Evolutionary conservation across 306 rosid genomes (phyloP).

Genomic region (Abrus pulchellus): DNA sequence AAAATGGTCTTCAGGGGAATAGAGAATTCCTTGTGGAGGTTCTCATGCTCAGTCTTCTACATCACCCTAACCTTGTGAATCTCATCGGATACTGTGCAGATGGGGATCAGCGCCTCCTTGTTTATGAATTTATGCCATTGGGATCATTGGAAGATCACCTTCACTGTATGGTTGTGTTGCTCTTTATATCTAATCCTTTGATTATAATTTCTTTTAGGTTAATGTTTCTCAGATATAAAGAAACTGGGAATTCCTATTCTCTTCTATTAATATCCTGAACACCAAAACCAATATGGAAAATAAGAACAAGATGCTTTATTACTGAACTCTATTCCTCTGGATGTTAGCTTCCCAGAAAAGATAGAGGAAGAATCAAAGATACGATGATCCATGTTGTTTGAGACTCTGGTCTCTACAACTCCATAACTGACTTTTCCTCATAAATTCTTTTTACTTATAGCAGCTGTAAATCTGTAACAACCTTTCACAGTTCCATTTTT

Average conservation of each 20-base stretch:
- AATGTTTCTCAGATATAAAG: conserved; percentile 20
- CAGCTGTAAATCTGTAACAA: too few relatives aligned
- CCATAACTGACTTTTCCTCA: too few relatives aligned
- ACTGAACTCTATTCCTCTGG: too few relatives aligned
- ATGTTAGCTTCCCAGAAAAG: too few relatives aligned
- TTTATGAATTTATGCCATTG: conserved; percentile 82
- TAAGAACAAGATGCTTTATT: too few relatives aligned
- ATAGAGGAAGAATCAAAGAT: too few relatives aligned
- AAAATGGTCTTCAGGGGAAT: conserved; percentile 93
- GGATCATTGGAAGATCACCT: conserved; percentile 83
- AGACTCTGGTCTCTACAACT: too few relatives aligned
- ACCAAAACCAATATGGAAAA: background rate
- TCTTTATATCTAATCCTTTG: conserved; percentile 19
- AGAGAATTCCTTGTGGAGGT: conserved; percentile 93
- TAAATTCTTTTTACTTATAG: too few relatives aligned
- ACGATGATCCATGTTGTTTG: too few relatives aligned
- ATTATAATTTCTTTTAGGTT: conserved; percentile 28
- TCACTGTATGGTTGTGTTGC: conserved; percentile 65
- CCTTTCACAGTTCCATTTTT: background rate
- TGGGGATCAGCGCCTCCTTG: conserved; percentile 96
- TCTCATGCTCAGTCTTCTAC: conserved; percentile 95
- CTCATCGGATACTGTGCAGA: conserved; percentile 95
- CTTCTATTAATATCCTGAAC: background rate
- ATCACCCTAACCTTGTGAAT: conserved; percentile 83
- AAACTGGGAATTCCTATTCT: background rate